A percentile compares a stretch with the other conserved stretches of the same genome.
Conservation (phyloP, 129 eudicot genomes). For the Escallonia rubra region DNA sequence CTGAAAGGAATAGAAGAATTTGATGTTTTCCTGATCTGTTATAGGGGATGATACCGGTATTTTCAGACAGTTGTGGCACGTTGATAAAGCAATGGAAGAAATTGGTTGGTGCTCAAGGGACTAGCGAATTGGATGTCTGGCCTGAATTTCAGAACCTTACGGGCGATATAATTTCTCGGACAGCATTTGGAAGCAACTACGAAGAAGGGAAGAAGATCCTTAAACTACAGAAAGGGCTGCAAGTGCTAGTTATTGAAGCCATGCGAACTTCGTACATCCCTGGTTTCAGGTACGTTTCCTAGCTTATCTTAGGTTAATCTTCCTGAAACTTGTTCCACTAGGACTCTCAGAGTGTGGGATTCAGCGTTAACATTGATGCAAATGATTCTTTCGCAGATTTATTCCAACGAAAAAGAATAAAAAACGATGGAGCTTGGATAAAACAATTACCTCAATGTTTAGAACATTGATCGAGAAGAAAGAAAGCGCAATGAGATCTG, state of each 20-base stretch:
- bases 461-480: constrained; percentile 31
- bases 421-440: constrained; percentile 31
- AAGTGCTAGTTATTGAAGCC: constrained; percentile 31
- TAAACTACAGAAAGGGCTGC: constrained; percentile 35
- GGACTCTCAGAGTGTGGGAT: too few species aligned
- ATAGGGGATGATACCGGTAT: constrained; percentile 40
- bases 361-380: too few species aligned
- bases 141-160: constrained; percentile 39
- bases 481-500: constrained; percentile 11
- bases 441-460: constrained; percentile 38
- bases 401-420: constrained; percentile 50
- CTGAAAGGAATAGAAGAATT: too few species aligned
- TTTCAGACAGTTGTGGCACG: constrained; percentile 9
- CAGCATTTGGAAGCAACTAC: constrained; percentile 53
- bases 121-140: constrained; percentile 39
- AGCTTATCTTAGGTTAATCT: neutral
- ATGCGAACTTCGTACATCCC: constrained; percentile 41
- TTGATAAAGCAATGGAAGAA: constrained; percentile 35
- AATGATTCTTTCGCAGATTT: constrained; percentile 20
- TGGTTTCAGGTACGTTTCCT: constrained; percentile 36
- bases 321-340: too few species aligned
- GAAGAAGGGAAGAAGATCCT: constrained; percentile 43
- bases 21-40: neutral
- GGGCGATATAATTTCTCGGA: constrained; percentile 37
- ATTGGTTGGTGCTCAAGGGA: constrained; percentile 12